A percentile compares a stretch with the other conserved stretches of the same genome.
These are phyloP conservation scores for Diaporthe helianthi DNA, from an alignment of 2,329 filamentous ascomycete genomes.

Conservation along the genomic window DNA sequence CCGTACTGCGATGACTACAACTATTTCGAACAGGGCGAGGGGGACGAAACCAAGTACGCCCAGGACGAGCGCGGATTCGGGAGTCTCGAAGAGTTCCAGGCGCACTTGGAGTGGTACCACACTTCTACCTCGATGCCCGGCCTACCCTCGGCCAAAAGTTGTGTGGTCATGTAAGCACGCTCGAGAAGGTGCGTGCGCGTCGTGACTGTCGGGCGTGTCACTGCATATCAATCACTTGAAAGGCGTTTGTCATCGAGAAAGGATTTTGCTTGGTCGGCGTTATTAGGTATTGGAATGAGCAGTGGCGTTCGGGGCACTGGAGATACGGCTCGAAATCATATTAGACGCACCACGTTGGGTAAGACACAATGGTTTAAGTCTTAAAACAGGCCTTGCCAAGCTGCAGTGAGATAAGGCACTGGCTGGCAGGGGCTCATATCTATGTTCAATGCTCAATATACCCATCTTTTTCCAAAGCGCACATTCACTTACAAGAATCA, in stretches of 20 bases:
- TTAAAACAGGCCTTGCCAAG: not conserved
- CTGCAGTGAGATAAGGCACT: constrained; percentile 1
- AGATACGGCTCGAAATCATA: constrained; percentile 1
- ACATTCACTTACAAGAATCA: not conserved
- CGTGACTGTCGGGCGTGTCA: not conserved
- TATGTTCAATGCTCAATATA: constrained; percentile 19
- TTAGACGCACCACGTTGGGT: not conserved
- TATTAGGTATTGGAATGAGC: not conserved
- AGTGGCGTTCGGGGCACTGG: constrained; percentile 17
- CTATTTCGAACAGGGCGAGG: constrained; percentile 56
- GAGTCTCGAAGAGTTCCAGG: constrained; percentile 56
- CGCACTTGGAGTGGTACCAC: constrained; percentile 66
- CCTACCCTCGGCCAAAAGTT: constrained; percentile 48
- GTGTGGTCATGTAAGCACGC: constrained; percentile 52
- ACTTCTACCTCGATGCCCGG: constrained; percentile 48
- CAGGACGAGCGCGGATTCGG: constrained; percentile 57
- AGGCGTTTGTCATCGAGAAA: constrained; percentile 26
- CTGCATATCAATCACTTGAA: constrained; percentile 3
- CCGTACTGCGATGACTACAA: constrained; percentile 64
- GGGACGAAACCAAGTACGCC: constrained; percentile 55
- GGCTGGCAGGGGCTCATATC: constrained; percentile 7
- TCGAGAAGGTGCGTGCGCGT: not conserved
- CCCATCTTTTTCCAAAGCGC: not conserved
- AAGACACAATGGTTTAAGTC: not conserved
- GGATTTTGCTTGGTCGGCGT: constrained; percentile 10